Conservation (phyloP, 495 filamentous ascomycete species). For the Penicillium waksmanii region DNA sequence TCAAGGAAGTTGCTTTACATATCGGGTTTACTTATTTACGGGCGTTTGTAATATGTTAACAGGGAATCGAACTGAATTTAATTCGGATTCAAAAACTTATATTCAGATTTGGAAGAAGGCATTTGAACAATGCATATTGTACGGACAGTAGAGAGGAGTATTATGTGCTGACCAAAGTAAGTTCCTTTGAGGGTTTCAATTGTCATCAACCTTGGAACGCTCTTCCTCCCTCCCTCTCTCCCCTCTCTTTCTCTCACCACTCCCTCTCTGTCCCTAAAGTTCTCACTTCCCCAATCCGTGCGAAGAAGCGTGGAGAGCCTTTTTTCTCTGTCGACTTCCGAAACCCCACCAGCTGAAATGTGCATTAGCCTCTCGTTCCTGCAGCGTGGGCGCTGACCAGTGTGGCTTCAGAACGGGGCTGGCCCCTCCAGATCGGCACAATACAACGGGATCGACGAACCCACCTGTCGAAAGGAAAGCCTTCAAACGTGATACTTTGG, state of each 20-base stretch:
- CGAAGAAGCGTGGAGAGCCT: conserved; percentile 4
- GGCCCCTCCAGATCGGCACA: conserved; percentile 25
- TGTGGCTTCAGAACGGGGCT: conserved; percentile 13
- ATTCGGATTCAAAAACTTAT: background rate
- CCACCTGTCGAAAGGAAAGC: conserved; percentile 4
- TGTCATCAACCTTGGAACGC: too few species aligned
- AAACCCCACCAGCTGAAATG: conserved; percentile 27
- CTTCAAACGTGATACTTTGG: background rate
- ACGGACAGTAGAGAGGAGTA: too few species aligned
- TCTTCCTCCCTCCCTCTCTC: too few species aligned
- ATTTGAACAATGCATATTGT: conserved; percentile 1
- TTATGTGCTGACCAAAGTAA: too few species aligned
- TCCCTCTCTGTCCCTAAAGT: too few species aligned
- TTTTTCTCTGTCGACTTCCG: background rate
- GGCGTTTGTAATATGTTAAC: conserved; percentile 29
- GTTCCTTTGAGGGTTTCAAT: too few species aligned
- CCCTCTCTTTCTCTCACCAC: too few species aligned
- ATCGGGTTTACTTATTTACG: conserved; percentile 18
- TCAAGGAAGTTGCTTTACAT: conserved; percentile 19
- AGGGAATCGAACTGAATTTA: conserved; percentile 16
- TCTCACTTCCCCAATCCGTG: conserved; percentile 5
- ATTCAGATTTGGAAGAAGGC: background rate
- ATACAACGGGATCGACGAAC: conserved; percentile 25
- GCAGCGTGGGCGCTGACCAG: conserved; percentile 27
- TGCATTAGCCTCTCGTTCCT: conserved; percentile 39